Percentiles rank a stretch among this genome's conserved stretches.
Conservation (phyloP, 2,329 filamentous ascomycete genomes). For the Diaporthe helianthi region DNA sequence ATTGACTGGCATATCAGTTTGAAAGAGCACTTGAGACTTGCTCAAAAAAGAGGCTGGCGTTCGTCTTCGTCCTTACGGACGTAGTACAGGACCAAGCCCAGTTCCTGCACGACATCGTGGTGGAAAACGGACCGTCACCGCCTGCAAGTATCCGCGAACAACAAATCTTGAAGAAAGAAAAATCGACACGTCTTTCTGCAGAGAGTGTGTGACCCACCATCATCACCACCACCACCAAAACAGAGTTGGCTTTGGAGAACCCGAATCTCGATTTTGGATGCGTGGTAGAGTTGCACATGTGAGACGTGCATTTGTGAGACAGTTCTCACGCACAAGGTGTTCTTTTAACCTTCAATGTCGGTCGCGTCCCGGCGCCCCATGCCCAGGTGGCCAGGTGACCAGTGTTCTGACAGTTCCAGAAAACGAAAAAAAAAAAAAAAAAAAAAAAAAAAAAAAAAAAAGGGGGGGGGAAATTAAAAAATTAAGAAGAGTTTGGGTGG, state of each 20-base stretch:
- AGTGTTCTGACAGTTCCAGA: neutral
- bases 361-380: slow-evolving; percentile 1
- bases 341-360: slow-evolving; percentile 24
- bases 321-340: neutral
- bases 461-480: too few relatives aligned
- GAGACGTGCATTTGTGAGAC: slow-evolving; percentile 21
- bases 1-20: neutral
- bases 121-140: neutral
- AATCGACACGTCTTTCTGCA: neutral
- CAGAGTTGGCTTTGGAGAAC: neutral
- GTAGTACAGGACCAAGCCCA: neutral
- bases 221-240: neutral
- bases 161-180: neutral
- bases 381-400: too few relatives aligned
- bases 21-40: neutral
- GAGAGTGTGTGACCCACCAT: neutral
- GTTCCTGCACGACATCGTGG: slow-evolving; percentile 8
- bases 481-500: too few relatives aligned
- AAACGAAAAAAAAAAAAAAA: neutral
- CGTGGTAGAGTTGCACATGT: neutral
- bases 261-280: neutral
- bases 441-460: too few relatives aligned
- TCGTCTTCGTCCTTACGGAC: neutral
- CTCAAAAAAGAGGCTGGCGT: neutral
- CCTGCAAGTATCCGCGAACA: slow-evolving; percentile 9